Conservation (phyloP, 371 early-diverging fungal genomes). For the Batrachochytrium dendrobatidis region DNA sequence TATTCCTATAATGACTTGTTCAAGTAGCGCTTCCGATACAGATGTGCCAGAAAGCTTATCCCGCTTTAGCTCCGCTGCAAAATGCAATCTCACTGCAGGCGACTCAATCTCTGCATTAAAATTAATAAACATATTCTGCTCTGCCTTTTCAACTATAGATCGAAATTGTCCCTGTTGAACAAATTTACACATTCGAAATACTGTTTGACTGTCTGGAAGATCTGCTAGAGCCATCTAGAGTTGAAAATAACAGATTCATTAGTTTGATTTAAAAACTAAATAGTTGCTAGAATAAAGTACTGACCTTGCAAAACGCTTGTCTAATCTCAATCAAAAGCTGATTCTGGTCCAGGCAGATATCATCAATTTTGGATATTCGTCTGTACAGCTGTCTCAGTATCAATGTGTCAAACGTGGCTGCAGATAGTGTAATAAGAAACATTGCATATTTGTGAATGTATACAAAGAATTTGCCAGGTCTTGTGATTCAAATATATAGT, state of each 20-base stretch:
- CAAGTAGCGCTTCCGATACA: neutral
- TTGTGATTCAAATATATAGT: neutral
- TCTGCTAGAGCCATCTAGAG: too few relatives aligned
- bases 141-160: too few relatives aligned
- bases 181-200: too few relatives aligned
- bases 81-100: neutral
- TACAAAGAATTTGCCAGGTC: conserved; percentile 10
- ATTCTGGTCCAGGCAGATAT: neutral
- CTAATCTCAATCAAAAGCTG: neutral
- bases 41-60: neutral
- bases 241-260: too few relatives aligned
- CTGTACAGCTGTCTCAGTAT: neutral
- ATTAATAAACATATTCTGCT: too few relatives aligned
- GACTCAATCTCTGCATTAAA: neutral
- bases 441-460: conserved; percentile 8
- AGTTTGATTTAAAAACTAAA: too few relatives aligned
- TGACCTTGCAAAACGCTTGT: neutral
- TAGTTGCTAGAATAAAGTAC: too few relatives aligned
- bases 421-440: conserved; percentile 5
- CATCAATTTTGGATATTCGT: neutral
- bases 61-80: neutral
- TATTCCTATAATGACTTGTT: neutral
- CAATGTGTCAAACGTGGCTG: neutral
- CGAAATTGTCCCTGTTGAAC: too few relatives aligned
- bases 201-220: too few relatives aligned